Evolutionary conservation across 2,329 filamentous ascomycete species (phyloP), one percentile per base, ranked within the genome.

Genomic region (Clarireedia homoeocarpa): DNA sequence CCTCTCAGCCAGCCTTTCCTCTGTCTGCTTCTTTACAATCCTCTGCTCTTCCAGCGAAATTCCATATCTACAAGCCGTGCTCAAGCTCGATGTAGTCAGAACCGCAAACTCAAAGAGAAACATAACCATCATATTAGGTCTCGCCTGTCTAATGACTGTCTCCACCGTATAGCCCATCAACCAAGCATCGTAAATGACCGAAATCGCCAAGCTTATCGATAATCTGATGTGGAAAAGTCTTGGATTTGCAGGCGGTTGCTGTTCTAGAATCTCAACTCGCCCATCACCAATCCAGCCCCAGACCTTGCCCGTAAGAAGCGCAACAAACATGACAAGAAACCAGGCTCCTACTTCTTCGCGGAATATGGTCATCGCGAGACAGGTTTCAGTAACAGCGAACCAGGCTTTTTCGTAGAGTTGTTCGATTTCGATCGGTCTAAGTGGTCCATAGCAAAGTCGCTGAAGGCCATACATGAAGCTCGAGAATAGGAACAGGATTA

Each of bases 41-140:
- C 80, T 80, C 48, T 88, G 82, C 71, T 99, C 94, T 7, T 85
- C 76, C 45, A 96, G 72, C 3, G 87, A 88, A 51, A 97, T 80
- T 20, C 81, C 71, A 71, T 99, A 99, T 58, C 91, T 84, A 54
- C 84, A 77, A 2, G 82, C 79, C 0, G 91, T 96, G 48, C 92
- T 91, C 52, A 84, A 77, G 0, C 92, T 95, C 51, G 85, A 85
- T 9, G 95, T 86, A 2, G 84, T 79, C 58, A 97, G 75, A 45
- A 99, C 85, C 39, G 92, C 91, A 68, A 97, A 97, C 71, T 99
- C 94, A 65, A 99, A 99, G 5, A 95, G 84, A 67, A 99, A 99
- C 91, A 99, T 97, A 61, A 99, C 91, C 91, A 97, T 99, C 88
- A 99, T 97, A 58, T 95, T 94, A 0, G 92, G 91, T n/a, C 88